These are phyloP conservation scores for Claviceps cyperi DNA, from an alignment of 2,329 filamentous ascomycete species.

Conservation along the genomic window DNA sequence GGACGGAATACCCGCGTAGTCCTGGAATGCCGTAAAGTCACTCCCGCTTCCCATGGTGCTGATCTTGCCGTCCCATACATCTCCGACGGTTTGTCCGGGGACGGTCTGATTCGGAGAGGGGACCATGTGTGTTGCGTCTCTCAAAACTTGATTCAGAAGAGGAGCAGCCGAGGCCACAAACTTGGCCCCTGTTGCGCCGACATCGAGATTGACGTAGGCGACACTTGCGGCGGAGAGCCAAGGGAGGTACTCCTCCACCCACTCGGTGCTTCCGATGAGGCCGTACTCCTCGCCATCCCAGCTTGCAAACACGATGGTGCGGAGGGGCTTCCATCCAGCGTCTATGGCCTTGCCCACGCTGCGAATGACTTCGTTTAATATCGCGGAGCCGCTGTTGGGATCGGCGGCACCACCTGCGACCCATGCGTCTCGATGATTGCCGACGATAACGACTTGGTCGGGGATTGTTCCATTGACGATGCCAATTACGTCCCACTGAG, in stretches of 20 bases:
- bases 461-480: slow-evolving; percentile 76
- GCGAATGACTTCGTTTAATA: slow-evolving; percentile 64
- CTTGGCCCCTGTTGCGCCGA: slow-evolving; percentile 50
- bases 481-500: slow-evolving; percentile 84
- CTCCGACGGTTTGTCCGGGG: slow-evolving; percentile 51
- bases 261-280: slow-evolving; percentile 75
- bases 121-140: slow-evolving; percentile 49
- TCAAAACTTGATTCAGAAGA: slow-evolving; percentile 57
- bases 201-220: slow-evolving; percentile 78
- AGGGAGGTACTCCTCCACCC: slow-evolving; percentile 78
- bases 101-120: slow-evolving; percentile 67
- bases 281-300: slow-evolving; percentile 81
- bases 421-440: slow-evolving; percentile 90
- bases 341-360: slow-evolving; percentile 58
- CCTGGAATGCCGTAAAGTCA: slow-evolving; percentile 63
- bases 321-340: slow-evolving; percentile 45
- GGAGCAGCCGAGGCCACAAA: slow-evolving; percentile 58
- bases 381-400: slow-evolving; percentile 69
- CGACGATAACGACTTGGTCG: slow-evolving; percentile 76
- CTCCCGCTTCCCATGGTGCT: slow-evolving; percentile 56
- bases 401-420: slow-evolving; percentile 72
- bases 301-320: slow-evolving; percentile 80
- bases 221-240: slow-evolving; percentile 63
- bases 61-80: slow-evolving; percentile 50
- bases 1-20: slow-evolving; percentile 52